These are phyloP conservation scores for Annulohypoxylon bovei DNA, from an alignment of 495 filamentous ascomycete species.

Conservation along the genomic window DNA sequence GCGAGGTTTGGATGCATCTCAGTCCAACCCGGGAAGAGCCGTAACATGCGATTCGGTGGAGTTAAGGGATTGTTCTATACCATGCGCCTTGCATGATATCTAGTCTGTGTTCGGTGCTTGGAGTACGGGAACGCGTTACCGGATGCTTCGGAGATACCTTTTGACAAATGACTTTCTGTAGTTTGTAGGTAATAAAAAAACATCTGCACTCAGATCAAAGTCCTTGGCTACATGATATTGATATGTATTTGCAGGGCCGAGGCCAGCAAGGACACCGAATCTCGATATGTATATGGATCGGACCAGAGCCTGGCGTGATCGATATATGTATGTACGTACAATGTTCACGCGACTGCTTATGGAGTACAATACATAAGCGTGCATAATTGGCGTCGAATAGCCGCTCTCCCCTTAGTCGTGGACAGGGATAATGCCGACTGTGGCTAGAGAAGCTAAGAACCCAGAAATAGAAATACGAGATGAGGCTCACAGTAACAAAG, in stretches of 20 bases:
- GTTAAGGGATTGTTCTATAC: neutral
- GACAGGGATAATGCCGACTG: constrained; percentile 30
- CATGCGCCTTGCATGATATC: neutral
- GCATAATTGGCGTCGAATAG: constrained; percentile 39
- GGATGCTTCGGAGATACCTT: constrained; percentile 27
- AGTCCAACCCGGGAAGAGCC: constrained; percentile 49
- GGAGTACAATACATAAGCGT: constrained; percentile 32
- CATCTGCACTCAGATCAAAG: constrained; percentile 2
- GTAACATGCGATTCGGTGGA: constrained; percentile 25
- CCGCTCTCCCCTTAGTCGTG: constrained; percentile 16
- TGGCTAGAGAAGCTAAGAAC: constrained; percentile 32
- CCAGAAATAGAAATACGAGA: constrained; percentile 39
- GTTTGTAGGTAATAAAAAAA: constrained; percentile 11
- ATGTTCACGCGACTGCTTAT: constrained; percentile 14
- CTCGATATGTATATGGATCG: constrained; percentile 14
- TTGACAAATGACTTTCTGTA: constrained; percentile 1
- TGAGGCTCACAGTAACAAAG: constrained; percentile 34
- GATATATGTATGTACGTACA: too few relatives aligned
- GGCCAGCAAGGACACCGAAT: constrained; percentile 8
- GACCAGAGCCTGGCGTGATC: constrained; percentile 29
- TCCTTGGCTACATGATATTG: neutral
- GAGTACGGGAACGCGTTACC: neutral
- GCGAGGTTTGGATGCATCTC: constrained; percentile 63
- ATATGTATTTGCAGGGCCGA: neutral
- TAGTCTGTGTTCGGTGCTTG: constrained; percentile 2